Percentiles rank a stretch among this genome's conserved stretches.
Evolutionary conservation across 352 stramenopile species (phyloP).

Genomic region (Globisporangium cylindrosporum): DNA sequence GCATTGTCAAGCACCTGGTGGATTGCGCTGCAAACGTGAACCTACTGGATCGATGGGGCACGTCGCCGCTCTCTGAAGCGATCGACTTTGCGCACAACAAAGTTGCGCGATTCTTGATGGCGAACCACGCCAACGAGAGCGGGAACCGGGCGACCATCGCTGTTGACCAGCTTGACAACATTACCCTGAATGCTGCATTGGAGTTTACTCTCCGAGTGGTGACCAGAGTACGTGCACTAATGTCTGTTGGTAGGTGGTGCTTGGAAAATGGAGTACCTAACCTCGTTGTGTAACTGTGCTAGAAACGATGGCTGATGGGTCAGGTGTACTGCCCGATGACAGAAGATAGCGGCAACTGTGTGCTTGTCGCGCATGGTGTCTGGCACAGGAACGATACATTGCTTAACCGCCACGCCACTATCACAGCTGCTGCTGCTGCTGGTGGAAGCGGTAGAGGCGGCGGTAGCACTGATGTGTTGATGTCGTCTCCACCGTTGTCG

Average conservation of each 20-base stretch:
- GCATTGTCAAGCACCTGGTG: constrained; percentile 61
- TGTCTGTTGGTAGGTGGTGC: too few relatives aligned
- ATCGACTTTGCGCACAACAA: constrained; percentile 80
- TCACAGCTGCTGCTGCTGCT: neutral
- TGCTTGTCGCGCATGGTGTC: constrained; percentile 63
- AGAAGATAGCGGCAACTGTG: constrained; percentile 54
- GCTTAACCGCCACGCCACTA: neutral
- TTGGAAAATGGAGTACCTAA: too few relatives aligned
- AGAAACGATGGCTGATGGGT: constrained; percentile 71
- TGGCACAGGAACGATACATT: constrained; percentile 58
- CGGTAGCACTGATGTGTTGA: constrained; percentile 8
- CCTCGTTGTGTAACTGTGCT: neutral
- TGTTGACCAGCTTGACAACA: constrained; percentile 58
- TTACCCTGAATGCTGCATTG: constrained; percentile 53
- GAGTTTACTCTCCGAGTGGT: constrained; percentile 66
- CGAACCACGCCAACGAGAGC: constrained; percentile 60
- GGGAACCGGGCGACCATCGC: constrained; percentile 53
- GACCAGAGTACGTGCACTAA: constrained; percentile 35
- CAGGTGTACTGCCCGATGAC: constrained; percentile 71
- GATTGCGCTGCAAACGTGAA: constrained; percentile 75
- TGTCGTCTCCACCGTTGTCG: constrained; percentile 22
- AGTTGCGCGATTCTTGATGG: constrained; percentile 61
- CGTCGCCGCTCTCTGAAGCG: constrained; percentile 66
- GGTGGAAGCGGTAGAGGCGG: neutral
- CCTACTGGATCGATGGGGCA: constrained; percentile 74